These are phyloP conservation scores for Chloranthus sessilifolius DNA, from an alignment of 164 flowering plant genomes.

Conservation along the genomic window DNA sequence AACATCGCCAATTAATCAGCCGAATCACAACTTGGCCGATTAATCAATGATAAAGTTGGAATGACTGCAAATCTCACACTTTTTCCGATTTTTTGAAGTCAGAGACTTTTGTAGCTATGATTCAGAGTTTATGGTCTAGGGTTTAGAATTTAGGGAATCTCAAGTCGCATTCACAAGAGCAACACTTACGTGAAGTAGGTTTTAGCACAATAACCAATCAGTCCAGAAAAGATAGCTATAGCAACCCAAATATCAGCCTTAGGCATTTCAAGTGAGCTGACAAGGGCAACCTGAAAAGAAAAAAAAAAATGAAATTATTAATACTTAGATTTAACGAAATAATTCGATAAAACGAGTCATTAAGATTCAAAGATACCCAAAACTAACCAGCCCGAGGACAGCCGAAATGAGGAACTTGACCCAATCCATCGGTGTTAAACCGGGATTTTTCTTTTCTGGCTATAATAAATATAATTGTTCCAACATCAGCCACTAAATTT, in stretches of 20 bases:
- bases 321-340: neutral
- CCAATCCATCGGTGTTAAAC: constrained; percentile 98
- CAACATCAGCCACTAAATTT: constrained; percentile 3
- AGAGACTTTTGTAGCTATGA: no score
- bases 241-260: constrained; percentile 80
- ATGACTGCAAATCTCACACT: no score
- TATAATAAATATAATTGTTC: constrained; percentile 20
- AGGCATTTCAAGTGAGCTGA: constrained; percentile 68
- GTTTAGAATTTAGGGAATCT: no score
- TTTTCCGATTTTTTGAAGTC: no score
- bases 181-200: constrained; percentile 85
- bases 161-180: neutral
- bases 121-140: no score
- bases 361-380: neutral
- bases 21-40: no score
- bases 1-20: no score
- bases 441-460: constrained; percentile 98
- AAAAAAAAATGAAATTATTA: neutral
- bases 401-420: constrained; percentile 82
- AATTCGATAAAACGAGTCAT: constrained; percentile 1
- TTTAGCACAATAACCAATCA: constrained; percentile 90
- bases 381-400: constrained; percentile 85
- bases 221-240: constrained; percentile 64
- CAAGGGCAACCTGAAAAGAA: constrained; percentile 65
- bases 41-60: no score